These are phyloP conservation scores for Rhizopogon vinicolor DNA, from an alignment of 768 basidiomycete species.

Conservation along the genomic window DNA sequence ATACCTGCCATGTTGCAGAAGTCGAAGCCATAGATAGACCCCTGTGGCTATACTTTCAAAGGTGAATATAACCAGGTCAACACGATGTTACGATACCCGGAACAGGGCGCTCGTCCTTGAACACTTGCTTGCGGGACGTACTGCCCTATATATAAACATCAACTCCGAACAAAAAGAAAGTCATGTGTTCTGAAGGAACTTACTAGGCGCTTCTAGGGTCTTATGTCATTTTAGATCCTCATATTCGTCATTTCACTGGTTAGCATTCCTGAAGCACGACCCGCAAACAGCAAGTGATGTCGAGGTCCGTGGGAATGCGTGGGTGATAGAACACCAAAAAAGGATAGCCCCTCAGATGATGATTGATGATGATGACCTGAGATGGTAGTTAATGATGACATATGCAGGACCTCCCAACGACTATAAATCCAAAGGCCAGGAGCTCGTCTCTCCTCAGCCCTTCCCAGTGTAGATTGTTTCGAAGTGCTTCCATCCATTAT, in stretches of 20 bases:
- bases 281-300: background rate
- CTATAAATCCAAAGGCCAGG: slow-evolving; percentile 14
- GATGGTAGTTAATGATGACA: no score
- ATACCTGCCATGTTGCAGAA: background rate
- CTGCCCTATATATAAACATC: background rate
- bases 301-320: slow-evolving; percentile 17
- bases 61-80: background rate
- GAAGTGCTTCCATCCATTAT: background rate
- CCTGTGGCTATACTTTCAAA: background rate
- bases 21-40: background rate
- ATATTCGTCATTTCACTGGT: background rate
- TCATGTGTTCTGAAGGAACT: background rate
- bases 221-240: background rate
- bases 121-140: no score
- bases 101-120: background rate
- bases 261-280: background rate
- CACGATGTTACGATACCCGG: background rate
- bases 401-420: background rate
- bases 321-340: slow-evolving; percentile 14
- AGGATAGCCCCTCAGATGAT: slow-evolving; percentile 11
- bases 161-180: background rate
- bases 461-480: background rate
- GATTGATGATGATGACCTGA: background rate
- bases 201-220: no score
- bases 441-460: background rate